Conservation (phyloP, 345 rosid genomes). For the Populus alba region DNA sequence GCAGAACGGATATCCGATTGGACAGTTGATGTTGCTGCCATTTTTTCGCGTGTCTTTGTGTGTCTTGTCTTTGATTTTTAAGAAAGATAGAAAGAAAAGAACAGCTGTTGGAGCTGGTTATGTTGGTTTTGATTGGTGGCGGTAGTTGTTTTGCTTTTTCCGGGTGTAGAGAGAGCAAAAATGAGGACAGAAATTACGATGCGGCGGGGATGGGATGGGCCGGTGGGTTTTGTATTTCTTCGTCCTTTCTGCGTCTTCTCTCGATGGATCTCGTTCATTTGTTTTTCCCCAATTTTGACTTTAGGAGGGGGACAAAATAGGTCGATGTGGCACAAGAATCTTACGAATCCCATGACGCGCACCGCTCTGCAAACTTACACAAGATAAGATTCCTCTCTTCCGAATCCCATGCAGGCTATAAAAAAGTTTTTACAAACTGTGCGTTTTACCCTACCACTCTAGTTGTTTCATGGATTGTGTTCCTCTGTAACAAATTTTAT, state of each 20-base stretch:
- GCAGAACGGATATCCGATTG: conserved; percentile 55
- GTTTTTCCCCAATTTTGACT: not conserved
- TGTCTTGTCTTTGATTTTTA: too few species aligned
- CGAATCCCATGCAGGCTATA: not conserved
- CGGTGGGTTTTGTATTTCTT: not conserved
- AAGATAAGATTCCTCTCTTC: not conserved
- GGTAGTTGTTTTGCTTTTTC: not conserved
- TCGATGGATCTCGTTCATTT: not conserved
- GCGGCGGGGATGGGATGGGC: not conserved
- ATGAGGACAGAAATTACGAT: not conserved
- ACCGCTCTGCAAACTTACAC: not conserved
- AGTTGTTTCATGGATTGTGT: too few species aligned
- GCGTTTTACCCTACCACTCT: too few species aligned
- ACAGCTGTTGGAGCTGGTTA: not conserved
- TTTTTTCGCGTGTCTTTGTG: not conserved
- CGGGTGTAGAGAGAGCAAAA: not conserved
- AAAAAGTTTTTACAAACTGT: too few species aligned
- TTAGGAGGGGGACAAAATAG: not conserved
- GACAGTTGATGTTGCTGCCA: conserved; percentile 10
- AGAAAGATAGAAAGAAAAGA: too few species aligned
- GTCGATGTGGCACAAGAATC: not conserved
- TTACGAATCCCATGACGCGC: not conserved
- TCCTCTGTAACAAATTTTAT: too few species aligned
- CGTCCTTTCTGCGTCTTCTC: not conserved
- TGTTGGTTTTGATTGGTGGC: not conserved